Evolutionary conservation across 164 flowering plant species (phyloP), one percentile per base, ranked within the genome.

Genomic region (Vitis riparia): DNA sequence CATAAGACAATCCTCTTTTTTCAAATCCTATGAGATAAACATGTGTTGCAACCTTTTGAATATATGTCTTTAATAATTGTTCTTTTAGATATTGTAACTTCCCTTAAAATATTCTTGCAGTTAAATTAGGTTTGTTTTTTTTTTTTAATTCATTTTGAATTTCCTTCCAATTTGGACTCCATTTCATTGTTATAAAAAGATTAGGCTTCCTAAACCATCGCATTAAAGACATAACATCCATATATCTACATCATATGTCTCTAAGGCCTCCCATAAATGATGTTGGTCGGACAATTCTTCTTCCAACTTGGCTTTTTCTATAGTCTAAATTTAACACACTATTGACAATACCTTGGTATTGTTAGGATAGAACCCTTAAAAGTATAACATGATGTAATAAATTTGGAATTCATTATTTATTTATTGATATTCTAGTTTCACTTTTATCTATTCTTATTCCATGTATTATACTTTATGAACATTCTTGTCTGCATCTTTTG

Each of bases 121-220:
- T 4, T 4, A 76, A 32, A 57, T 77, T 67, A 10, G 53, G 29
- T 53, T 15, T 67, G 37, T 23, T 15, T 0, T 17, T 47, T 17
- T 17, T 17, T 3, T 12, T 0, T 9, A 73, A 23, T 16, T 60
- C 29, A 0, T 50, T 29, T 19, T 32, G 51, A 3, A 73, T 67
- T 47, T 73, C 62, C 11, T 13, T 9, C 74, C 71, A 74, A 0
- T 27, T 78, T 81, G 51, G 27, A 23, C 27, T 23, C 27, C 76
- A 81, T 13, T 75, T 77, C 62, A 76, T 62, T 11, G 76, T 76
- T 0, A 78, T 17, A 15, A 79, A 79, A 0, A 76, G 6, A 29
- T 73, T 58, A 0, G 75, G 75, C 14, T 75, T 77, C 7, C 77
- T 74, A 48, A 51, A 74, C 0, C 48, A 12, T 52, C 63, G 47